Conservation (phyloP, 2,329 filamentous ascomycete species). For the Xenoacremonium recifei region DNA sequence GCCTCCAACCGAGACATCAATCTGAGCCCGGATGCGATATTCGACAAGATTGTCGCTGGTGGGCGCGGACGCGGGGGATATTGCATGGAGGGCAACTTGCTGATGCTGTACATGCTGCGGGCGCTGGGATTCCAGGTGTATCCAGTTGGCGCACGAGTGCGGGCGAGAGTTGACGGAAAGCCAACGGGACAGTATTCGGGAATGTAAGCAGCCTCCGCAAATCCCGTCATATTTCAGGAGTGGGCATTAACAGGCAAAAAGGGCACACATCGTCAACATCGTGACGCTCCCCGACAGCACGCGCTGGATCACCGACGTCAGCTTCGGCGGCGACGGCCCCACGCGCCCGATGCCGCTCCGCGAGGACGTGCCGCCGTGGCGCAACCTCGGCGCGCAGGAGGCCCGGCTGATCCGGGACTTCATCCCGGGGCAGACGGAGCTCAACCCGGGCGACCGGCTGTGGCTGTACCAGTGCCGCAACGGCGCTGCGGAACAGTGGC, state of each 20-base stretch:
- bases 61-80: constrained; percentile 52
- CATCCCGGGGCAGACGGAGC: constrained; percentile 44
- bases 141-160: constrained; percentile 52
- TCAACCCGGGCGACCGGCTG: constrained; percentile 39
- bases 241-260: constrained; percentile 2
- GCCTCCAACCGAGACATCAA: constrained; percentile 34
- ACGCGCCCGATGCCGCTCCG: constrained; percentile 56
- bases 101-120: constrained; percentile 53
- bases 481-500: constrained; percentile 48
- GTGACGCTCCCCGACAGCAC: constrained; percentile 50
- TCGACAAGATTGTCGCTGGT: constrained; percentile 45
- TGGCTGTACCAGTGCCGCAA: constrained; percentile 66
- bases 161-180: constrained; percentile 36
- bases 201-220: constrained; percentile 36
- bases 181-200: constrained; percentile 43
- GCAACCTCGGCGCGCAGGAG: constrained; percentile 54
- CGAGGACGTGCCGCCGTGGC: constrained; percentile 37
- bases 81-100: constrained; percentile 57
- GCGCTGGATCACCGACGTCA: constrained; percentile 58
- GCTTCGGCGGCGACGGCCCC: constrained; percentile 62
- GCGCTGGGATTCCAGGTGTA: constrained; percentile 54
- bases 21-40: constrained; percentile 47
- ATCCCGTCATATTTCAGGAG: not conserved
- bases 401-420: constrained; percentile 51
- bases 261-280: constrained; percentile 60